Evolutionary conservation across 768 basidiomycete genomes (phyloP).

Genomic region (Suillus placidus): DNA sequence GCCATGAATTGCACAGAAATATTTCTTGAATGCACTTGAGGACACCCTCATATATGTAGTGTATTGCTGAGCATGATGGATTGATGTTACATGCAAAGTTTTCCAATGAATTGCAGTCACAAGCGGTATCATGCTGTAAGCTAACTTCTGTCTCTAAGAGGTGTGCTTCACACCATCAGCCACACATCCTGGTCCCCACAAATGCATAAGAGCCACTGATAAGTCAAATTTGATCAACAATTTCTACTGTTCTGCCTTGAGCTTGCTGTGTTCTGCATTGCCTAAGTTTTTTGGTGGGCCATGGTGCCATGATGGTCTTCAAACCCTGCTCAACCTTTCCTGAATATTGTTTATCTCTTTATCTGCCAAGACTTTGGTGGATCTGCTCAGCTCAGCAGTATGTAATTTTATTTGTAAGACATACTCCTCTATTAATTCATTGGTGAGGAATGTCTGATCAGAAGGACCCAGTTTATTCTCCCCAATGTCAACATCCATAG

Average conservation of each 20-base stretch:
- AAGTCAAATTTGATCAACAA: constrained; percentile 5
- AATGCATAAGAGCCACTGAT: constrained; percentile 29
- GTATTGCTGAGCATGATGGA: constrained; percentile 19
- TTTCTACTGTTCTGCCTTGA: constrained; percentile 39
- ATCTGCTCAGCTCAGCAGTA: not conserved
- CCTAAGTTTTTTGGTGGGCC: constrained; percentile 24
- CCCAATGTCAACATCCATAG: not conserved
- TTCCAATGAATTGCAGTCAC: constrained; percentile 31
- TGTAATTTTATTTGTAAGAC: not conserved
- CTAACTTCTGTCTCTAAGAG: constrained; percentile 17
- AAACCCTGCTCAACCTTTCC: not conserved
- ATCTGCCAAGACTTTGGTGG: not conserved
- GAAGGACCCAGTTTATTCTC: not conserved
- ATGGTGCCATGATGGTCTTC: constrained; percentile 26
- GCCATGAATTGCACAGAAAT: constrained; percentile 19
- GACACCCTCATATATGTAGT: constrained; percentile 24
- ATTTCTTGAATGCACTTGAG: constrained; percentile 20
- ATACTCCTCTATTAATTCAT: not conserved
- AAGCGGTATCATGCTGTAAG: constrained; percentile 32
- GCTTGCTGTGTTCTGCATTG: constrained; percentile 33
- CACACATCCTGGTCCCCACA: constrained; percentile 25
- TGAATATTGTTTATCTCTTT: constrained; percentile 2
- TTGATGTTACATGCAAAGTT: constrained; percentile 22
- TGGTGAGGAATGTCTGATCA: not conserved
- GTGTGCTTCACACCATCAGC: not conserved